These are phyloP conservation scores for Gleditsia sinensis DNA, from an alignment of 306 rosid genomes.

Conservation along the genomic window DNA sequence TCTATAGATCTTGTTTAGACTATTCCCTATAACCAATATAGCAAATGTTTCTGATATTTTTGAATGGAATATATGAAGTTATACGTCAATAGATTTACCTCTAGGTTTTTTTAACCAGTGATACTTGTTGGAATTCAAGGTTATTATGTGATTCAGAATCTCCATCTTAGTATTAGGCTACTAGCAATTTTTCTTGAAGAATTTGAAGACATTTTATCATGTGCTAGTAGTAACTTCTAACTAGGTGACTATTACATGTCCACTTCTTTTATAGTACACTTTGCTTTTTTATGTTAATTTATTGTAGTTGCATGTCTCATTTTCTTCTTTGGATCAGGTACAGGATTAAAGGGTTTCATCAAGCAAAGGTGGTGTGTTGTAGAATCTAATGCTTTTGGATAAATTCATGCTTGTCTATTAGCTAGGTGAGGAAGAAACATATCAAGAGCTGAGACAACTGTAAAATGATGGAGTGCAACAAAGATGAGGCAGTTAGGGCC, in stretches of 20 bases:
- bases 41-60: background rate
- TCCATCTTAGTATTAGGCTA: background rate
- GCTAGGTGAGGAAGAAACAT: conserved; percentile 27
- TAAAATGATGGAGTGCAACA: conserved; percentile 70
- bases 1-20: background rate
- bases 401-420: background rate
- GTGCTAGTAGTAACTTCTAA: background rate
- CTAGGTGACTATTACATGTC: background rate
- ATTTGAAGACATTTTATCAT: background rate
- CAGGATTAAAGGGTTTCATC: conserved; percentile 4
- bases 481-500: conserved; percentile 76
- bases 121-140: background rate
- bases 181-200: background rate
- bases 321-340: conserved; percentile 28
- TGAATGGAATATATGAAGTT: background rate
- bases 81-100: background rate
- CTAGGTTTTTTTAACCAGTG: background rate
- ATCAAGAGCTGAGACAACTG: conserved; percentile 15
- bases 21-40: background rate
- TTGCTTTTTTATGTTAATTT: background rate
- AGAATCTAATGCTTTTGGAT: conserved; percentile 27
- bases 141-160: background rate
- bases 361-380: conserved; percentile 24
- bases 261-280: background rate
- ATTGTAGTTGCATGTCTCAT: background rate